Base-by-base conservation (phyloP, 176 grass and related monocot species). In the Ananas comosus region DNA sequence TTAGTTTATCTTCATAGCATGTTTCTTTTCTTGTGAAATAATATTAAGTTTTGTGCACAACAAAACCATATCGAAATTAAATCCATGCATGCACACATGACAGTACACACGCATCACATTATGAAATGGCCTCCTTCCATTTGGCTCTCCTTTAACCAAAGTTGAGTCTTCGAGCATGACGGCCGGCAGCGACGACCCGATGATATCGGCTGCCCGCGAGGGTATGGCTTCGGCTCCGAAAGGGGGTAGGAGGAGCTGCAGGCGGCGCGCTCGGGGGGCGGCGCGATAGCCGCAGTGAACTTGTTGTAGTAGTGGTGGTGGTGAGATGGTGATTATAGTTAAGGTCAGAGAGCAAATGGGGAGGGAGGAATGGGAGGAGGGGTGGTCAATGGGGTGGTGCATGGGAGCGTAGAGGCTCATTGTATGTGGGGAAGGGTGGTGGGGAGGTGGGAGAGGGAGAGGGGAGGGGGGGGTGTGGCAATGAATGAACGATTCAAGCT, bases 331-430 rank as follows among this genome's bases (percentile, higher is more conserved):
- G 2, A 27, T 27, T 27, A 27, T 16, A n/a, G 50, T 13, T 9
- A 48, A 29, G 3, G 73, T 54, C 50, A 54, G 8, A 13, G 73
- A 17, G n/a, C n/a, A n/a, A 0, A 13, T 63, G 25, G 53, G 49
- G 51, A 76, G 64, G 1, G 65, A 78, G n/a, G 9, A 86, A 86
- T 16, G 83, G 83, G 13, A 56, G 65, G 14, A 74, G 69, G n/a
- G 51, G 24, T 74, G 63, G 1, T 23, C 22, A 81, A 86, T 23
- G 83, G 79, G 21, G 48, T 72, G 50, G 68, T 72, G 28, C 49
- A 58, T 49, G 50, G 49, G 16, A 54, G 63, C 4, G 6, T 42
- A 42, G 64, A 66, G 63, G 48, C 73, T 75, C 73, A 47, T 54
- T 47, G 24, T 66, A 49, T 53, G 1, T 53, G 23, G 61, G 14